These are phyloP conservation scores for Pseudoscleropodium purum DNA, from an alignment of 225 moss, liverwort and hornwort genomes.

Conservation along the genomic window DNA sequence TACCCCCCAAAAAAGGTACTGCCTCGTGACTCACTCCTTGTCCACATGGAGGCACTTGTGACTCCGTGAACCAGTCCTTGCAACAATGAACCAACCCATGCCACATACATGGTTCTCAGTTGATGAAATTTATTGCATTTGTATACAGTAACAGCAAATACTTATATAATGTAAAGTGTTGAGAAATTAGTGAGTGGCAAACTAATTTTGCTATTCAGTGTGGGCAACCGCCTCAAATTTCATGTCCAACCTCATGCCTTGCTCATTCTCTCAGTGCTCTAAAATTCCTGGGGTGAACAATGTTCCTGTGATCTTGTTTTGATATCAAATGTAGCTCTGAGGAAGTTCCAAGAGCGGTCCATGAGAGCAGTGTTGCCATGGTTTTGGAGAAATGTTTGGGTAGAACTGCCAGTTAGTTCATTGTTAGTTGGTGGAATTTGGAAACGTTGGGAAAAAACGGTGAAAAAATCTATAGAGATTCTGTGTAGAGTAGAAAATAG, in stretches of 20 bases:
- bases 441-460: accelerated
- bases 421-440: not conserved
- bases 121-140: not conserved
- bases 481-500: not conserved
- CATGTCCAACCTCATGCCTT: not conserved
- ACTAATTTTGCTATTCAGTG: not conserved
- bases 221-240: not conserved
- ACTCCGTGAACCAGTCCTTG: too few relatives aligned
- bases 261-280: not conserved
- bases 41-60: not conserved
- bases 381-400: too few relatives aligned
- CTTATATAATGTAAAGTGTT: not conserved
- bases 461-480: not conserved
- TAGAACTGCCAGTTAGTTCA: not conserved
- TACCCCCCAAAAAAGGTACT: too few relatives aligned
- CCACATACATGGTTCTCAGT: not conserved
- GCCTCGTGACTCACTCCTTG: not conserved
- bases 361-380: not conserved
- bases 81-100: not conserved
- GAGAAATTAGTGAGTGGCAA: not conserved
- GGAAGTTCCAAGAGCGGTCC: too few relatives aligned
- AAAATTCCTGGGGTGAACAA: not conserved
- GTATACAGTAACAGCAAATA: not conserved
- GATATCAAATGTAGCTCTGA: not conserved
- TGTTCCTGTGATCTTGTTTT: not conserved